phyloP scores from a whole-genome alignment of 192 early-diverging fungal genomes.

The Ambispora gerdemannii region DNA sequence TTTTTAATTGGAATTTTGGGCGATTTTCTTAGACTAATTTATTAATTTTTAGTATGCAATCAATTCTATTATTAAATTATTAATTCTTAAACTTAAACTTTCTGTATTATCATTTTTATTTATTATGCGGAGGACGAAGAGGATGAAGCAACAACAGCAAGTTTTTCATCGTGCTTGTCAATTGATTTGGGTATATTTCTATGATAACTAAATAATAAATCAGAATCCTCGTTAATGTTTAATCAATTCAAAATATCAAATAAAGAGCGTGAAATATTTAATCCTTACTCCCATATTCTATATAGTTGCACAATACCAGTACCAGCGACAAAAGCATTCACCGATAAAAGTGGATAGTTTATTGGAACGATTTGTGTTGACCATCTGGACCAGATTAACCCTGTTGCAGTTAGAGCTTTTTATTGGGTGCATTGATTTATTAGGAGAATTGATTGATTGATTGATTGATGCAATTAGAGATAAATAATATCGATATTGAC shows the following conservation, averaged over 20 bases:
- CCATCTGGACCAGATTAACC: slow-evolving; percentile 97
- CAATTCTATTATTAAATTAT: not conserved
- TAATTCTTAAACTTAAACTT: not conserved
- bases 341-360: slow-evolving; percentile 86
- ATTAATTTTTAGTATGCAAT: no score
- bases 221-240: not conserved
- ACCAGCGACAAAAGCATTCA: slow-evolving; percentile 91
- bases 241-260: not conserved
- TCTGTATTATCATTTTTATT: not conserved
- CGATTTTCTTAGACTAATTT: not conserved
- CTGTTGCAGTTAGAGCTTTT: slow-evolving; percentile 84
- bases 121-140: not conserved
- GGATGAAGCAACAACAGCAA: not conserved
- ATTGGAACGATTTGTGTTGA: slow-evolving; percentile 89
- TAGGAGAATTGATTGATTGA: not conserved
- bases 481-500: not conserved
- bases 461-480: not conserved
- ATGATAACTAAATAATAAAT: slow-evolving; percentile 2
- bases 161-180: not conserved
- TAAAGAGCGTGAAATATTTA: not conserved
- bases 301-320: slow-evolving; percentile 86
- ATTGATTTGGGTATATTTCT: not conserved
- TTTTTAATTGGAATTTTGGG: not conserved
- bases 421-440: not conserved
- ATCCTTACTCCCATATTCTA: slow-evolving; percentile 69